Base-by-base conservation (phyloP, 139 green algal species). In the Parachlorella kessleri region DNA sequence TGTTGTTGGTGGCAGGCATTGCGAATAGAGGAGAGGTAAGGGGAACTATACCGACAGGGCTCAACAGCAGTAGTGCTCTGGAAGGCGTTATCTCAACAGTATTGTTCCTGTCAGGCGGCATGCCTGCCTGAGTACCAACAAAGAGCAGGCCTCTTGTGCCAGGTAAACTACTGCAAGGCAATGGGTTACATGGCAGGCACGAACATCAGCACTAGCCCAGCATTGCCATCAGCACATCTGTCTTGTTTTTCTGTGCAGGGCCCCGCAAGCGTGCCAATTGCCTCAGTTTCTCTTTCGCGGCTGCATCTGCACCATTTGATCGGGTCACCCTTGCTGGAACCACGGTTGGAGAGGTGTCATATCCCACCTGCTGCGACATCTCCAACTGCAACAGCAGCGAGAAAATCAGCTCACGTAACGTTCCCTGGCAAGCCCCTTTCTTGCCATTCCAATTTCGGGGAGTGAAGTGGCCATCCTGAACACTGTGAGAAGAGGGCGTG, bases 291-390 rank as follows among this genome's bases (percentile, higher is more conserved):
- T 75, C 24, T 37, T 75, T 75, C 9, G 69, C 69, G 42, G 42
- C 69, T 18, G 26, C 69, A 33, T 59, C 69, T 14, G 1, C 28
- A 21, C 69, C 66, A 18, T 59, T 59, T 59, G 48, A 14, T 59
- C 21, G 14, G 0, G 48, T 18, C 14, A 18, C 21, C 21, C 21
- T 59, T 59, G 48, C 21, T 28, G 48, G 48, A 28, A 59, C 14
- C 14, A 59, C 48, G 21, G 14, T 59, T 28, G 48, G 48, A 14
- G 48, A 59, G 21, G 48, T 59, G 1, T 76, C 77, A n/a, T 83
- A 83, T 33, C 78, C 78, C 42, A 83, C 78, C 65, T 83, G 78
- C 78, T 83, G 78, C 2, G 78, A 78, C 78, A 83, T 83, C 64
- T 77, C 66, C 4, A 76, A n/a, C 39, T 78, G 75, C 10, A 64